These are phyloP conservation scores for Solanum hybrid DNA, from an alignment of 305 asterid species.

Conservation along the genomic window DNA sequence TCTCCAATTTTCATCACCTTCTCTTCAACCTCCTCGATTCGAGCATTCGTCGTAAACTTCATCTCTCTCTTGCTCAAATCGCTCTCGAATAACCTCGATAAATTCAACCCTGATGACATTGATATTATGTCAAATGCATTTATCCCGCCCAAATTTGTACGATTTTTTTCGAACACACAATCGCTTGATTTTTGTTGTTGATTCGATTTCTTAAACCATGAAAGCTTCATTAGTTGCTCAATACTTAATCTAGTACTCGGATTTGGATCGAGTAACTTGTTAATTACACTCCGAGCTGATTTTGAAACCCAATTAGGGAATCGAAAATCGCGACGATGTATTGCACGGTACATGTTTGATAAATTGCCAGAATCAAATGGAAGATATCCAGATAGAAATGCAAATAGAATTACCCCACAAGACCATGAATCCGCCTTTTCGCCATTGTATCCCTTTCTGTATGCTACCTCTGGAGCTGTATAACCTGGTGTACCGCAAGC, in stretches of 20 bases:
- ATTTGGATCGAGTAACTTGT: slow-evolving; percentile 60
- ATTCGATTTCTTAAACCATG: slow-evolving; percentile 56
- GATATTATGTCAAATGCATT: slow-evolving; percentile 75
- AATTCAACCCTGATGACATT: slow-evolving; percentile 61
- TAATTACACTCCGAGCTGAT: slow-evolving; percentile 38
- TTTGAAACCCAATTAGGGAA: slow-evolving; percentile 62
- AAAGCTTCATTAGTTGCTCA: slow-evolving; percentile 34
- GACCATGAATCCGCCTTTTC: slow-evolving; percentile 91
- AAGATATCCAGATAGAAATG: slow-evolving; percentile 42
- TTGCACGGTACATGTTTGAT: slow-evolving; percentile 56
- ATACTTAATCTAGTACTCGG: slow-evolving; percentile 52
- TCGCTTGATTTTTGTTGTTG: not conserved
- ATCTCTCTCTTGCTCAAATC: slow-evolving; percentile 38
- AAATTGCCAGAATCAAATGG: slow-evolving; percentile 67
- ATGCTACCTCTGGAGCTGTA: slow-evolving; percentile 73
- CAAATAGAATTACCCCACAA: slow-evolving; percentile 63
- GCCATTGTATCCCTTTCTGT: slow-evolving; percentile 62
- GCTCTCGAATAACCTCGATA: slow-evolving; percentile 51
- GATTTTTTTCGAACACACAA: slow-evolving; percentile 15
- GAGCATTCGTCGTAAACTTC: slow-evolving; percentile 38
- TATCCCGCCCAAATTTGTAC: slow-evolving; percentile 14
- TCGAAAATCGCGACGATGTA: slow-evolving; percentile 37
- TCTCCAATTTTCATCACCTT: slow-evolving; percentile 35
- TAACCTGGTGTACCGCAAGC: slow-evolving; percentile 87
- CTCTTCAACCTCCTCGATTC: slow-evolving; percentile 45